Base-by-base conservation (phyloP, 2,329 filamentous ascomycete genomes). In the Aspergillus puulaauensis region DNA sequence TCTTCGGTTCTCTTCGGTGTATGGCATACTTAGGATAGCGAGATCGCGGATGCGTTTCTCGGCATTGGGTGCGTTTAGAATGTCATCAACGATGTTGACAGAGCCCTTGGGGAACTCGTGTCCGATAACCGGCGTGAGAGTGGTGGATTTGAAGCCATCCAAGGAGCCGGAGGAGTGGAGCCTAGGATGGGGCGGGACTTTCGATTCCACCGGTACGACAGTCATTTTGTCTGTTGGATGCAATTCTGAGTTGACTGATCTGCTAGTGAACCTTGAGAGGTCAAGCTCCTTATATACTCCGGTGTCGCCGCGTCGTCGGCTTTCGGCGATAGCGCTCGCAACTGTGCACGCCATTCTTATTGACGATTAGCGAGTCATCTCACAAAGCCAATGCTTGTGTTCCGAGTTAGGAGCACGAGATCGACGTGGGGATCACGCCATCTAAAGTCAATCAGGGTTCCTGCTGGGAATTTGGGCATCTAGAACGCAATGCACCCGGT, bases 11-110 rank as follows among this genome's bases (percentile, higher is more conserved):
- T 37, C 35, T n/a, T 37, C 12, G 35, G 37, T 11, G 27, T 6
- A n/a, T 37, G 31, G 11, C 77, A 63, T 74, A 89, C 86, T 83
- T 1, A 85, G 87, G 58, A 90, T 85, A 35, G 86, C 88, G 0
- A 91, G 76, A 64, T 90, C 88, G 1, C 84, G 80, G 27, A 90
- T 70, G 12, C 88, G 75, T 41, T 86, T 82, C 49, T 90, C 86
- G 0, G 84, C 79, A 67, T 89, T 86, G 0, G 82, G 77, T 0
- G 84, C 83, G 27, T 84, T 75, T 6, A 90, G 76, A 65, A 82
- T 79, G 12, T 68, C 66, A 39, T 89, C 84, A n/a, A 70, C 68
- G 17, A 80, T 70, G 56, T 78, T 75, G 46, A 61, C 54, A 6
- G 54, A 52, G 19, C 73, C 66, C 24, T 69, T 69, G 6, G 68